phyloP scores from a whole-genome alignment of 2,329 filamentous ascomycete species.

The Graphilbum ipis-grandicollis region DNA sequence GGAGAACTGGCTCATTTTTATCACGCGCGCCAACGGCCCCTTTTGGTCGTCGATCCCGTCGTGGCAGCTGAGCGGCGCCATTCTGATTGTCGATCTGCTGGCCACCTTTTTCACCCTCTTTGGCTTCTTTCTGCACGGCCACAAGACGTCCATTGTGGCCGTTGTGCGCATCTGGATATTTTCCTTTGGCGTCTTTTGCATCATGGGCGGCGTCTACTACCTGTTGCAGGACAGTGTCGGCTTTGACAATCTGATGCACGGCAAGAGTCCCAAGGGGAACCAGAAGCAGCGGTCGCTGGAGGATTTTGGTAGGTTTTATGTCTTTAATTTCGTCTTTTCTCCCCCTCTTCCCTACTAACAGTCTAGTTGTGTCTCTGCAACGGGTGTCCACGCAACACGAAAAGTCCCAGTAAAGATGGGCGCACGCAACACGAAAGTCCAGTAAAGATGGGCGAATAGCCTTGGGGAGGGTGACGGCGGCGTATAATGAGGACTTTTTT shows the following conservation, averaged over 20 bases:
- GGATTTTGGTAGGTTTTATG: slow-evolving; percentile 71
- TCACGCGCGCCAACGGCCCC: slow-evolving; percentile 80
- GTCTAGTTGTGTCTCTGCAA: slow-evolving; percentile 71
- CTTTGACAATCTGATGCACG: slow-evolving; percentile 89
- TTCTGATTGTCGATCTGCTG: slow-evolving; percentile 65
- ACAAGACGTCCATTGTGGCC: slow-evolving; percentile 55
- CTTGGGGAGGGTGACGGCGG: slow-evolving; percentile 10
- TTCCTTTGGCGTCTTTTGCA: slow-evolving; percentile 75
- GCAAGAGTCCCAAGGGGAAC: slow-evolving; percentile 66
- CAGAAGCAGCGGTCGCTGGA: slow-evolving; percentile 73
- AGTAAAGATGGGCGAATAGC: too few relatives aligned
- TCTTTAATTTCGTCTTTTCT: too few relatives aligned
- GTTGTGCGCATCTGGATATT: slow-evolving; percentile 84
- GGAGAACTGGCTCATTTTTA: slow-evolving; percentile 94
- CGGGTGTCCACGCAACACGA: slow-evolving; percentile 85
- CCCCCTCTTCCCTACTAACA: slow-evolving; percentile 25
- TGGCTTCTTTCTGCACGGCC: slow-evolving; percentile 57
- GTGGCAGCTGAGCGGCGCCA: slow-evolving; percentile 66
- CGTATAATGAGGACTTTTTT: slow-evolving; percentile 2
- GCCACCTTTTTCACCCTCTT: slow-evolving; percentile 77
- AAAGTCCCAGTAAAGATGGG: slow-evolving; percentile 67
- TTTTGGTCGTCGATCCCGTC: slow-evolving; percentile 85
- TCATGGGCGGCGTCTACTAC: slow-evolving; percentile 56
- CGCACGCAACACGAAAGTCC: too few relatives aligned
- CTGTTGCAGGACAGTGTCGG: slow-evolving; percentile 63